Evolutionary conservation across 306 rosid species (phyloP).

Genomic region (Corylus avellana): DNA sequence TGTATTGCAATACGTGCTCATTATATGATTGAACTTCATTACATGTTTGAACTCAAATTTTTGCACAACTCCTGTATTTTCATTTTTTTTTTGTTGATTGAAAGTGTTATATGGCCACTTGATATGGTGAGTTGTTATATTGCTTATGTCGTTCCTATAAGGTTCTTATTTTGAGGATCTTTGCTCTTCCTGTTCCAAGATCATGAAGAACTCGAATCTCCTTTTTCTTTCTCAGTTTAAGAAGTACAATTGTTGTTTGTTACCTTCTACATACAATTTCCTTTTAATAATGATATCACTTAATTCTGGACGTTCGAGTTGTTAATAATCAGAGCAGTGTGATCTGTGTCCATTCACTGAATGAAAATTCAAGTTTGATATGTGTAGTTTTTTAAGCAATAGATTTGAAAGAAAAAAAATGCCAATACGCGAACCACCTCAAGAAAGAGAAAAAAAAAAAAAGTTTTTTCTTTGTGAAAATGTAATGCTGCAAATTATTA

Average conservation of each 20-base stretch:
- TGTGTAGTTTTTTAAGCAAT: neutral
- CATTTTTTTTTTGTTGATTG: neutral
- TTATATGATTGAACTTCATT: neutral
- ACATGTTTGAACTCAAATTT: neutral
- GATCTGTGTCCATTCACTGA: neutral
- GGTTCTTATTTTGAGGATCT: conserved; percentile 4
- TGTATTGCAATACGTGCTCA: neutral
- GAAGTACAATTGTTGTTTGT: neutral
- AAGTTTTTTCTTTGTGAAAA: neutral
- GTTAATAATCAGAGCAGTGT: conserved; percentile 4
- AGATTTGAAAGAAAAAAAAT: neutral
- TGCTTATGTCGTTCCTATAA: neutral
- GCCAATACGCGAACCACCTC: neutral
- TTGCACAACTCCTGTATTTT: neutral
- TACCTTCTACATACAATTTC: neutral
- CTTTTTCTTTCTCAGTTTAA: conserved; percentile 9
- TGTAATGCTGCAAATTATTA: neutral
- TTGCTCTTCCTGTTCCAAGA: neutral
- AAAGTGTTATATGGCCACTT: neutral
- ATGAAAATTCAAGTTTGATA: neutral
- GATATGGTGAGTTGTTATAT: neutral
- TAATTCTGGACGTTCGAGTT: neutral
- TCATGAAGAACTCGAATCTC: neutral
- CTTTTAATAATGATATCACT: neutral
- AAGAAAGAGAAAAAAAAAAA: neutral